A percentile compares a stretch with the other conserved stretches of the same genome.
phyloP scores from a whole-genome alignment of 2,329 filamentous ascomycete genomes.

The Cladophialophora yegresii region DNA sequence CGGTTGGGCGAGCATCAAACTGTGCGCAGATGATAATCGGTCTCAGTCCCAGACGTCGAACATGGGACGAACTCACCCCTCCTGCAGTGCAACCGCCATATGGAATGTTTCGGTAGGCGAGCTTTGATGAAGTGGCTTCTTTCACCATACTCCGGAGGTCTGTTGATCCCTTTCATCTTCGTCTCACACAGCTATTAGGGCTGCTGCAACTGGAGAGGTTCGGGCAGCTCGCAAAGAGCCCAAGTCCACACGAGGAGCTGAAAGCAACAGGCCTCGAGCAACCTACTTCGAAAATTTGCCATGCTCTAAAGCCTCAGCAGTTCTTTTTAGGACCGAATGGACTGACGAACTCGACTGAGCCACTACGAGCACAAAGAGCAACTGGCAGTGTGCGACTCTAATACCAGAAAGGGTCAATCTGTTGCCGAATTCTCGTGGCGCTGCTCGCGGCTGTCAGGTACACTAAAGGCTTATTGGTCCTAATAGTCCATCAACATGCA shows the following conservation, averaged over 20 bases:
- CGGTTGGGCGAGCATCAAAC: background rate
- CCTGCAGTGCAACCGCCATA: constrained; percentile 8
- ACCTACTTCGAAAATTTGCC: background rate
- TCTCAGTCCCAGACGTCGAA: background rate
- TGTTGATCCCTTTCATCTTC: constrained; percentile 1
- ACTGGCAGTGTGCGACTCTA: background rate
- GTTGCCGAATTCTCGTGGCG: background rate
- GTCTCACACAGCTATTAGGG: background rate
- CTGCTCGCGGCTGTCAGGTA: background rate
- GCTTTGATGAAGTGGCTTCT: background rate
- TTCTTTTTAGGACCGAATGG: background rate
- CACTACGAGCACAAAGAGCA: background rate
- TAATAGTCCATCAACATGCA: background rate
- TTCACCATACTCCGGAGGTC: background rate
- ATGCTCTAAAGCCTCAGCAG: background rate
- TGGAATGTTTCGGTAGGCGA: constrained; percentile 5
- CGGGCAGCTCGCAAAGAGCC: background rate
- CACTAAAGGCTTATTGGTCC: background rate
- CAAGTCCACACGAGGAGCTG: constrained; percentile 1
- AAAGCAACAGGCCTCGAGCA: background rate
- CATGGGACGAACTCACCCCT: background rate
- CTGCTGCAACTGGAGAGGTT: background rate
- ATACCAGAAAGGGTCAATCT: constrained; percentile 3
- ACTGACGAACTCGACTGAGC: background rate
- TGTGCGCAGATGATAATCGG: background rate